Evolutionary conservation across 768 basidiomycete species (phyloP).

Genomic region (Russula dissimulans): DNA sequence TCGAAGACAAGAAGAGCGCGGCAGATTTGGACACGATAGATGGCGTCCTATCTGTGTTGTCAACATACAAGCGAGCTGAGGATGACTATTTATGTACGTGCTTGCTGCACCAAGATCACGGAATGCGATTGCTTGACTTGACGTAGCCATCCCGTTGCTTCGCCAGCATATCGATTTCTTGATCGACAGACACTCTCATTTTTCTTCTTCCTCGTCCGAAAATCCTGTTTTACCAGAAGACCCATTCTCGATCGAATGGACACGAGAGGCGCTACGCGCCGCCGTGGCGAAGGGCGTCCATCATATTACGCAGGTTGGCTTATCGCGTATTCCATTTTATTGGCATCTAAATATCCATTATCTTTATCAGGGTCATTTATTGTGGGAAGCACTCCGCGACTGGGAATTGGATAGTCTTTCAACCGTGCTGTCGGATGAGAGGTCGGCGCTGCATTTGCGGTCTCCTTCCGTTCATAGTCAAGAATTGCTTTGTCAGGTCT

Average conservation of each 20-base stretch:
- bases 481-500: constrained; percentile 27
- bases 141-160: constrained; percentile 64
- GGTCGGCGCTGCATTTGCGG: constrained; percentile 27
- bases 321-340: background rate
- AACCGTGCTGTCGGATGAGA: constrained; percentile 36
- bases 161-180: constrained; percentile 60
- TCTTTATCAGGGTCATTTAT: constrained; percentile 44
- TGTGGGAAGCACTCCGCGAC: constrained; percentile 66
- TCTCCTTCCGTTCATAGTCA: background rate
- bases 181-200: constrained; percentile 31
- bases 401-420: constrained; percentile 68
- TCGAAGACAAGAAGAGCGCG: constrained; percentile 43
- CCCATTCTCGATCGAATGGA: constrained; percentile 55
- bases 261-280: constrained; percentile 41
- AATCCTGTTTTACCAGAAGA: constrained; percentile 46
- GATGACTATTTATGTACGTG: constrained; percentile 72
- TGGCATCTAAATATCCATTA: background rate
- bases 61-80: constrained; percentile 57
- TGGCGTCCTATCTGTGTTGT: constrained; percentile 47
- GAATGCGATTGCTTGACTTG: constrained; percentile 20
- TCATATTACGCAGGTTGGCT: constrained; percentile 55
- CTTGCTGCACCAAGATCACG: background rate
- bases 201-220: constrained; percentile 26
- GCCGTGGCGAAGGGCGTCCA: constrained; percentile 47
- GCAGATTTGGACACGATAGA: constrained; percentile 43